Conservation (phyloP, 805 yeast genomes). For the Sugiyamaella lignohabitans region DNA sequence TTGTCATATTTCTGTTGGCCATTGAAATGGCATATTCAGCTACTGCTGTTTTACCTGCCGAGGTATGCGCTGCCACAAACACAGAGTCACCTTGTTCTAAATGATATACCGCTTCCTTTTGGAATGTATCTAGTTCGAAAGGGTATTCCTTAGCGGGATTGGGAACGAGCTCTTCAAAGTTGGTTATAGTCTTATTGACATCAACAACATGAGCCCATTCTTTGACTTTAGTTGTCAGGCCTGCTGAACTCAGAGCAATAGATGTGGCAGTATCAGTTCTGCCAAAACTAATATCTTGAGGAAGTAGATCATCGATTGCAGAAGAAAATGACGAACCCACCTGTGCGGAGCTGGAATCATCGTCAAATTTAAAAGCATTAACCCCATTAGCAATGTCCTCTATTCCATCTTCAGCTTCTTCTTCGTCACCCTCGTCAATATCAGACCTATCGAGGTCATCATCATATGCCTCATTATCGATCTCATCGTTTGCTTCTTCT, state of each 20-base stretch:
- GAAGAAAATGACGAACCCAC: constrained; percentile 7
- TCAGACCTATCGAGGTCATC: constrained; percentile 8
- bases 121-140: constrained; percentile 88
- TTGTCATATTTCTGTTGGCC: constrained; percentile 94
- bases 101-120: constrained; percentile 94
- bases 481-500: constrained; percentile 13
- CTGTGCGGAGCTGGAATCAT: background rate
- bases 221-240: constrained; percentile 33
- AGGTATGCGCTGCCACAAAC: constrained; percentile 97
- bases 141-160: constrained; percentile 94
- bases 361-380: background rate
- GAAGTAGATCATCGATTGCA: constrained; percentile 43
- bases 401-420: constrained; percentile 4
- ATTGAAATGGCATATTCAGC: constrained; percentile 98
- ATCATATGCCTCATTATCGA: constrained; percentile 17
- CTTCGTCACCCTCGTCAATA: constrained; percentile 12
- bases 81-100: constrained; percentile 97
- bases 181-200: constrained; percentile 70
- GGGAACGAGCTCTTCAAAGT: constrained; percentile 84
- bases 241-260: constrained; percentile 5
- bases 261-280: constrained; percentile 28
- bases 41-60: constrained; percentile 97
- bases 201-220: constrained; percentile 97
- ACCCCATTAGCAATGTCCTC: background rate
- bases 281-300: constrained; percentile 45